Percentiles rank a stretch among this genome's conserved stretches.
Evolutionary conservation across 768 basidiomycete genomes (phyloP).

Genomic region (Kwoniella botswanensis): DNA sequence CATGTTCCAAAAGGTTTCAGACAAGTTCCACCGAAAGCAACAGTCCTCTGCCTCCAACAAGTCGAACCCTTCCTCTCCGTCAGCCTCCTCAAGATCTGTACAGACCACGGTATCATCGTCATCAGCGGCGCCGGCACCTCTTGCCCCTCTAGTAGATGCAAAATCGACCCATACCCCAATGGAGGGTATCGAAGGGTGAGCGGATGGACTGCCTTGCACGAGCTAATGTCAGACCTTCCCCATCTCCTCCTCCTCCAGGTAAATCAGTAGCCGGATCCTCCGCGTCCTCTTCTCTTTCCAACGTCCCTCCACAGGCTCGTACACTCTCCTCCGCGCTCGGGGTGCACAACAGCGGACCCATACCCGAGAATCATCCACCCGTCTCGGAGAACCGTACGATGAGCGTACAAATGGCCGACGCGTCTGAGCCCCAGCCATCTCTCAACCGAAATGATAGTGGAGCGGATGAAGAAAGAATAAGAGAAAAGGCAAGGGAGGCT

Average conservation of each 20-base stretch:
- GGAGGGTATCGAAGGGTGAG: slow-evolving; percentile 41
- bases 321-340: slow-evolving; percentile 41
- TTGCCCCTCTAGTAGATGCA: slow-evolving; percentile 8
- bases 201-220: neutral
- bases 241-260: slow-evolving; percentile 11
- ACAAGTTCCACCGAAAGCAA: slow-evolving; percentile 52
- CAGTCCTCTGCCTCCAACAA: slow-evolving; percentile 30
- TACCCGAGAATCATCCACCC: slow-evolving; percentile 19
- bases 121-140: slow-evolving; percentile 9
- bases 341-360: slow-evolving; percentile 15
- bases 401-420: slow-evolving; percentile 55
- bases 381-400: slow-evolving; percentile 28
- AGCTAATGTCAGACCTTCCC: slow-evolving; percentile 1
- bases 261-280: slow-evolving; percentile 36
- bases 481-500: slow-evolving; percentile 56
- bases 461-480: slow-evolving; percentile 51
- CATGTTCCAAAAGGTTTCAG: slow-evolving; percentile 53
- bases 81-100: slow-evolving; percentile 4
- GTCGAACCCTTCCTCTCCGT: slow-evolving; percentile 22
- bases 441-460: slow-evolving; percentile 27
- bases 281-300: slow-evolving; percentile 41
- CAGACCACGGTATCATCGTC: slow-evolving; percentile 2
- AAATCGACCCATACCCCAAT: slow-evolving; percentile 26
- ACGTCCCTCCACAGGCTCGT: slow-evolving; percentile 30
- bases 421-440: slow-evolving; percentile 26